A percentile compares a stretch with the other conserved stretches of the same genome.
These are phyloP conservation scores for Hanseniaspora sp. DNA, from an alignment of 1,139 yeast genomes.

Conservation along the genomic window DNA sequence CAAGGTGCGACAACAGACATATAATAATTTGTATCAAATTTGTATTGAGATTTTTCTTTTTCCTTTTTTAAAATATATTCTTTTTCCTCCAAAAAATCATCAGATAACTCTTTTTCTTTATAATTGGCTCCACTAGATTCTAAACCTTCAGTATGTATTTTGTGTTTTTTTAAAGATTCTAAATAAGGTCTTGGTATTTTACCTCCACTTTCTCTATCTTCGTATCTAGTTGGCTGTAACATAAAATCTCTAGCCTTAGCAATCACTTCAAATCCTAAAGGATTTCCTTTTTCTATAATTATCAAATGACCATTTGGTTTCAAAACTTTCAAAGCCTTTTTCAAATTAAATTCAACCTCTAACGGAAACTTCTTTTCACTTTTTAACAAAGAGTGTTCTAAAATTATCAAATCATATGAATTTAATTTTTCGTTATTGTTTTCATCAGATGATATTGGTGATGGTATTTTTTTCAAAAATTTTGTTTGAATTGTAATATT, in stretches of 20 bases:
- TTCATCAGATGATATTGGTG: constrained; percentile 17
- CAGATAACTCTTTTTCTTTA: constrained; percentile 33
- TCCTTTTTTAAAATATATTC: constrained; percentile 35
- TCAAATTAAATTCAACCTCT: constrained; percentile 61
- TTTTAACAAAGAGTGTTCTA: constrained; percentile 64
- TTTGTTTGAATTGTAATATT: constrained; percentile 44
- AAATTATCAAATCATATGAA: constrained; percentile 71
- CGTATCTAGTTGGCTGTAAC: constrained; percentile 66
- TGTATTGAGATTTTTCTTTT: constrained; percentile 22
- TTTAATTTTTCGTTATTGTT: constrained; percentile 25
- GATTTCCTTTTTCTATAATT: constrained; percentile 77
- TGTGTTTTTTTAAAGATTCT: constrained; percentile 30
- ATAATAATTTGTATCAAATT: constrained; percentile 32
- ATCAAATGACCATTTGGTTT: constrained; percentile 71
- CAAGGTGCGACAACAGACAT: constrained; percentile 76
- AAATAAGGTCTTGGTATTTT: constrained; percentile 59
- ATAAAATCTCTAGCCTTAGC: constrained; percentile 85
- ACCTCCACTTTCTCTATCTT: constrained; percentile 37
- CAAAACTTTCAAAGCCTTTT: constrained; percentile 47
- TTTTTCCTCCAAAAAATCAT: constrained; percentile 32
- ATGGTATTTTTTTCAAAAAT: constrained; percentile 41
- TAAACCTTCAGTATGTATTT: constrained; percentile 25
- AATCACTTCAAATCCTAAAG: constrained; percentile 75
- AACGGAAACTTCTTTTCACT: constrained; percentile 52
- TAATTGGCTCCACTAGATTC: constrained; percentile 32